Percentiles rank a stretch among this genome's conserved stretches.
Evolutionary conservation across 208 protist species (phyloP).

Genomic region (Crithidia bombi): DNA sequence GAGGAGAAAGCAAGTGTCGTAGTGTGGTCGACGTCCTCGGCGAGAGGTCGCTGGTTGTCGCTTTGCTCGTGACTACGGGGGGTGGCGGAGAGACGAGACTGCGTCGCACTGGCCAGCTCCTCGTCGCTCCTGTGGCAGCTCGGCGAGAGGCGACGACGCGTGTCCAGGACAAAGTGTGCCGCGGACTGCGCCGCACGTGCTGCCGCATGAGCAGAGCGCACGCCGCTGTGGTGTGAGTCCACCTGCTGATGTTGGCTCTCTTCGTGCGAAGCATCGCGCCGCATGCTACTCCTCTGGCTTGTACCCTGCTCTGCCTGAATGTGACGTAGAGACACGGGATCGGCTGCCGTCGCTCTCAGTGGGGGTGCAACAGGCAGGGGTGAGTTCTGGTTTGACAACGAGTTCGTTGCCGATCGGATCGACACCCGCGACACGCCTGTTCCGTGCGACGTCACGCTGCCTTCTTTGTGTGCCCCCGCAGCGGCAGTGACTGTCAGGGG

Average conservation of each 20-base stretch:
- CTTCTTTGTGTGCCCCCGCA: neutral
- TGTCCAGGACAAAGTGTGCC: neutral
- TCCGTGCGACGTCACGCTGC: conserved; percentile 13
- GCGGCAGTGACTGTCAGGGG: conserved; percentile 9
- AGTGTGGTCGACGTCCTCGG: neutral
- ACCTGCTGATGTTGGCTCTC: neutral
- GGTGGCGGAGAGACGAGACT: neutral
- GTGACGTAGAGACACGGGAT: neutral
- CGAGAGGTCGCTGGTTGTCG: neutral
- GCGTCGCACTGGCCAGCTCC: neutral
- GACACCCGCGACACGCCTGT: neutral
- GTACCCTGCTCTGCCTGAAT: neutral
- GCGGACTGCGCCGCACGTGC: neutral
- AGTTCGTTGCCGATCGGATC: neutral
- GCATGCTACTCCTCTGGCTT: conserved; percentile 4
- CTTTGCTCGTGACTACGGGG: neutral
- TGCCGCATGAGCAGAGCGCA: neutral
- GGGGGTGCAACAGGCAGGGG: neutral
- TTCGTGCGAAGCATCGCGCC: neutral
- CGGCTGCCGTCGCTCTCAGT: neutral
- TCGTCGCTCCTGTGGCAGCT: neutral
- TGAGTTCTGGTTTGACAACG: conserved; percentile 2
- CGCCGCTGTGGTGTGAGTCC: neutral
- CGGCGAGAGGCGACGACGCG: conserved; percentile 3
- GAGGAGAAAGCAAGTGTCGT: neutral